Conservation (phyloP, 305 asterid species). For the Fraxinus velutina region DNA sequence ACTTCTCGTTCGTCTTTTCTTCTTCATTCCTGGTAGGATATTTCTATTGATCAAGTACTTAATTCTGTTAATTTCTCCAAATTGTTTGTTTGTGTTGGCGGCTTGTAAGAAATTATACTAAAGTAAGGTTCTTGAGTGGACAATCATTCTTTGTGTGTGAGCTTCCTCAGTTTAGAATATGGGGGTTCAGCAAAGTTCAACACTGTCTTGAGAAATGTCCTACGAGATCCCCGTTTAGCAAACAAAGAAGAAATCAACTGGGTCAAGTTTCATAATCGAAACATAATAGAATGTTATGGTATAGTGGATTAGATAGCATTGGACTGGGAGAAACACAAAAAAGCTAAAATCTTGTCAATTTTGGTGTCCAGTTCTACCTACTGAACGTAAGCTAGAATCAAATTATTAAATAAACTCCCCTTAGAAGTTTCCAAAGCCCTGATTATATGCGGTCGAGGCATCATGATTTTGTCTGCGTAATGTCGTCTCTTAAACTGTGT, state of each 20-base stretch:
- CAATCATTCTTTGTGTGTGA: not conserved
- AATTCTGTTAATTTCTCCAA: not conserved
- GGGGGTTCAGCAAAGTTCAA: not conserved
- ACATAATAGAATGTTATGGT: not conserved
- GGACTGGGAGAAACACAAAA: not conserved
- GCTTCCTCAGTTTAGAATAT: not conserved
- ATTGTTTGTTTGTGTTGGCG: not conserved
- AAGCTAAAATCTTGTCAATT: too few species aligned
- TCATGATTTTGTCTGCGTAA: not conserved
- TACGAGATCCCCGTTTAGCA: not conserved
- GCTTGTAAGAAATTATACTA: not conserved
- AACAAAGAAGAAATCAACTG: not conserved
- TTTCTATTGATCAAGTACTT: slow-evolving; percentile 11
- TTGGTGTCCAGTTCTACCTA: too few species aligned
- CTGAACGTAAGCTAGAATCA: too few species aligned
- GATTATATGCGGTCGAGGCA: not conserved
- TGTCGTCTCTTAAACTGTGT: not conserved
- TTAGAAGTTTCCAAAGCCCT: not conserved
- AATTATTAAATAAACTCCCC: too few species aligned
- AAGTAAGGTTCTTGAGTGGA: slow-evolving; percentile 1
- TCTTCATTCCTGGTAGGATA: slow-evolving; percentile 64
- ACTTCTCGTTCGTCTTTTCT: slow-evolving; percentile 85
- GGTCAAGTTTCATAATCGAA: not conserved
- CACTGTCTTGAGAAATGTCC: not conserved
- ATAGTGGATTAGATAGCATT: not conserved